A percentile compares a stretch with the other conserved stretches of the same genome.
Conservation (phyloP, 1,139 yeast genomes). For the Wickerhamomyces sp. region DNA sequence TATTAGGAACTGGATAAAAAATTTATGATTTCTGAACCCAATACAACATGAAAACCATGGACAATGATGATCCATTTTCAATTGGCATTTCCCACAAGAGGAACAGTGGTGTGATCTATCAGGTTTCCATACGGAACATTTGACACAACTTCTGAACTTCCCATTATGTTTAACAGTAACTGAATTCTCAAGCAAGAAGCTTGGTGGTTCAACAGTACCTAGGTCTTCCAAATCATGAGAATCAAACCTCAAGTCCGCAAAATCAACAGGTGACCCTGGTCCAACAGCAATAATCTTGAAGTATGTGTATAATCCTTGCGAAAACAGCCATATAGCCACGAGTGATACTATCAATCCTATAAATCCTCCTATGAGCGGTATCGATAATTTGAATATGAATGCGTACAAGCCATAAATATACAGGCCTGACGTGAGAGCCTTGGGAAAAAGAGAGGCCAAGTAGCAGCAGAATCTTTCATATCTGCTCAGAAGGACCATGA, state of each 20-base stretch:
- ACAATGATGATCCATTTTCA: slow-evolving; percentile 88
- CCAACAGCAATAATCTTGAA: slow-evolving; percentile 49
- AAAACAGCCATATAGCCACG: slow-evolving; percentile 15
- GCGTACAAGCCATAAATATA: slow-evolving; percentile 59
- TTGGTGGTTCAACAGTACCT: slow-evolving; percentile 35
- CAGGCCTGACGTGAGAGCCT: slow-evolving; percentile 44
- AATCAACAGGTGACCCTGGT: slow-evolving; percentile 61
- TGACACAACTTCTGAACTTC: slow-evolving; percentile 56
- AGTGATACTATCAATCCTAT: slow-evolving; percentile 13
- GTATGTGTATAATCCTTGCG: slow-evolving; percentile 41
- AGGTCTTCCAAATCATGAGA: slow-evolving; percentile 24
- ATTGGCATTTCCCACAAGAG: slow-evolving; percentile 60
- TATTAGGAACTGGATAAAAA: slow-evolving; percentile 66
- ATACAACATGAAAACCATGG: slow-evolving; percentile 95
- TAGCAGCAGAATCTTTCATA: slow-evolving; percentile 38
- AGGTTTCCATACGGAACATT: slow-evolving; percentile 87
- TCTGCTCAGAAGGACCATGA: slow-evolving; percentile 1
- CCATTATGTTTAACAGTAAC: slow-evolving; percentile 37
- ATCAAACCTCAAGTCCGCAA: slow-evolving; percentile 34
- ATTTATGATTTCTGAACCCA: slow-evolving; percentile 77
- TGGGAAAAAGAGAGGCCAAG: slow-evolving; percentile 53
- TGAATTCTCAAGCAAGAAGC: slow-evolving; percentile 28
- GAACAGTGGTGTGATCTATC: slow-evolving; percentile 92
- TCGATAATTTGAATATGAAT: slow-evolving; percentile 27
- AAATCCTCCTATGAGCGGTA: slow-evolving; percentile 22